Percentiles rank a stretch among this genome's conserved stretches.
Evolutionary conservation across 1,284 basidiomycete genomes (phyloP).

Genomic region (Apiotrichum akiyoshidainum): DNA sequence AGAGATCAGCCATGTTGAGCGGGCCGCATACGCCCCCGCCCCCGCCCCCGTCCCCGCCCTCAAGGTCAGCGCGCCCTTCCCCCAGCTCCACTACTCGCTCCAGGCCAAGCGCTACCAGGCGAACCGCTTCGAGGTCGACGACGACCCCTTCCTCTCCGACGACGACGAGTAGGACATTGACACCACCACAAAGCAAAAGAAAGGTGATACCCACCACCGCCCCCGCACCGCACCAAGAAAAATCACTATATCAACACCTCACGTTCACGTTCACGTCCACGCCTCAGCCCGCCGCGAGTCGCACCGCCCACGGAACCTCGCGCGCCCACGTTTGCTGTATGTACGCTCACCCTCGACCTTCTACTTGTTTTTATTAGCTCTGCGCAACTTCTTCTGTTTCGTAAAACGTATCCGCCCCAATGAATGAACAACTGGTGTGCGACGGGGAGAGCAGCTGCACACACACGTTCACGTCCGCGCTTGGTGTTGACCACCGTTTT

Average conservation of each 20-base stretch:
- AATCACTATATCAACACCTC: not conserved
- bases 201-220: not conserved
- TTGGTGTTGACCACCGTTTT: too few species aligned
- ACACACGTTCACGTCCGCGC: too few species aligned
- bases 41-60: not conserved
- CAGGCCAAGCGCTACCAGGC: not conserved
- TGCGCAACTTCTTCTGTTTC: not conserved
- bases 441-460: too few species aligned
- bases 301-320: not conserved
- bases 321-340: slow-evolving; percentile 1
- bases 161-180: not conserved
- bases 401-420: not conserved
- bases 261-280: not conserved
- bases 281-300: not conserved
- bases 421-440: not conserved
- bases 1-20: not conserved
- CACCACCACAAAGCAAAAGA: not conserved
- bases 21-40: not conserved
- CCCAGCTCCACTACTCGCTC: too few species aligned
- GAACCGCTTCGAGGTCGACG: not conserved
- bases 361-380: not conserved
- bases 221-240: not conserved
- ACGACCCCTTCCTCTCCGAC: slow-evolving; percentile 1
- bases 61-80: not conserved
- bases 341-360: not conserved